Base-by-base conservation (phyloP, 2,329 filamentous ascomycete species). In the Xenoacremonium recifei region DNA sequence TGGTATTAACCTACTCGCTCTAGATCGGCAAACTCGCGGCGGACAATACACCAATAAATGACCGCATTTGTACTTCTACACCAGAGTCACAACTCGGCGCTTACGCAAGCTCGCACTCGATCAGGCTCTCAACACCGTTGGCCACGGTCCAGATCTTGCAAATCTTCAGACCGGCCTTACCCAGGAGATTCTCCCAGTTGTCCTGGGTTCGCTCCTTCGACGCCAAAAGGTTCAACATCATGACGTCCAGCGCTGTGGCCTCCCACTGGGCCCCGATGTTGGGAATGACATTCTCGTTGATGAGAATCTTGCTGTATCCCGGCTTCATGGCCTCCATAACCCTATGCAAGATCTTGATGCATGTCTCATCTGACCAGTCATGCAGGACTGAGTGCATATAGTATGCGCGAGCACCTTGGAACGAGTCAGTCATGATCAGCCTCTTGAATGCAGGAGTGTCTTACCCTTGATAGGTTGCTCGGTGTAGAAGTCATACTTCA, bases 311-410 rank as follows among this genome's bases (percentile, higher is more conserved):
- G 45, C 55, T 61, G 42, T 67, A 65, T 0, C 62, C 61, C 0
- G 59, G 60, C 37, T 47, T 61, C 63, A 67, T 64, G 5, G 54
- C 52, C 2, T 36, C 45, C 4, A 15, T 16, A 3, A 55, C 15
- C 1, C 13, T 34, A 2, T 21, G 9, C 4, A 65, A 44, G 23
- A 71, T 69, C 12, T 44, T 47, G 6, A 51, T 37, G 2, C 58
- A 53, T 12, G 66, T 55, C 7, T 57, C 56, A 34, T 75, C 66
- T 0, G 69, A 61, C 69, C 70, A 75, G 53, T 75, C 68, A 45
- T 76, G 72, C 6, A 77, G 51, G 25, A 74, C 71, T 11, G 31
- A 43, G 16, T 47, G 48, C 36, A 48, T 48, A 11, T 35, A 50
- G 30, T 50, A 50, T 10, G 42, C 45, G 10, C 48, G 21, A 4